Percentiles rank a stretch among this genome's conserved stretches.
These are phyloP conservation scores for Dimargaris verticillata DNA, from an alignment of 192 early-diverging fungal genomes.

Conservation along the genomic window DNA sequence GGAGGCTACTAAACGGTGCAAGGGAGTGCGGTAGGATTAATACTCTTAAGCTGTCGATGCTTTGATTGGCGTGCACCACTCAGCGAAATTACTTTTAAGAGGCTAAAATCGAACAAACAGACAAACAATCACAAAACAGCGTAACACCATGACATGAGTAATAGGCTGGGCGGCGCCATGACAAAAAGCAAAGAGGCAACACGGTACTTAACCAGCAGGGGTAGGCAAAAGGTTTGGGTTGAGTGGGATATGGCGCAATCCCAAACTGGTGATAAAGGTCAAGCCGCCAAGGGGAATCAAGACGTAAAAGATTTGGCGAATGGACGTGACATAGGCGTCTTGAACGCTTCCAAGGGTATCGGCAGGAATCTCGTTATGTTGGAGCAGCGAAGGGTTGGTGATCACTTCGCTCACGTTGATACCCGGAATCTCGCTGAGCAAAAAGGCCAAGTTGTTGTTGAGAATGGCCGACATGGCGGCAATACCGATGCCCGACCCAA, in stretches of 20 bases:
- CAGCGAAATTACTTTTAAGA: no score
- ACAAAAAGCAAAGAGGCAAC: neutral
- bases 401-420: conserved; percentile 21
- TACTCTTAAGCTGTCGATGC: no score
- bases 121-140: no score
- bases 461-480: conserved; percentile 35
- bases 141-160: no score
- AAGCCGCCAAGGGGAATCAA: conserved; percentile 32
- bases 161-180: neutral
- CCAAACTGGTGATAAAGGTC: conserved; percentile 29
- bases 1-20: no score
- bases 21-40: no score
- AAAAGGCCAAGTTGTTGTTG: conserved; percentile 33
- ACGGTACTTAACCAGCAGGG: neutral
- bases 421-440: conserved; percentile 18
- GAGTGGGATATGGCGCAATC: conserved; percentile 25
- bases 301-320: conserved; percentile 36
- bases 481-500: conserved; percentile 37
- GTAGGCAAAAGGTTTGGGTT: neutral
- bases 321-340: conserved; percentile 30
- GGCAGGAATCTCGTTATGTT: conserved; percentile 16
- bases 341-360: conserved; percentile 24
- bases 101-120: no score
- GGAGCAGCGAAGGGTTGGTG: conserved; percentile 18
- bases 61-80: no score